phyloP scores from a whole-genome alignment of 192 early-diverging fungal species.

The Kappamyces sp. region DNA sequence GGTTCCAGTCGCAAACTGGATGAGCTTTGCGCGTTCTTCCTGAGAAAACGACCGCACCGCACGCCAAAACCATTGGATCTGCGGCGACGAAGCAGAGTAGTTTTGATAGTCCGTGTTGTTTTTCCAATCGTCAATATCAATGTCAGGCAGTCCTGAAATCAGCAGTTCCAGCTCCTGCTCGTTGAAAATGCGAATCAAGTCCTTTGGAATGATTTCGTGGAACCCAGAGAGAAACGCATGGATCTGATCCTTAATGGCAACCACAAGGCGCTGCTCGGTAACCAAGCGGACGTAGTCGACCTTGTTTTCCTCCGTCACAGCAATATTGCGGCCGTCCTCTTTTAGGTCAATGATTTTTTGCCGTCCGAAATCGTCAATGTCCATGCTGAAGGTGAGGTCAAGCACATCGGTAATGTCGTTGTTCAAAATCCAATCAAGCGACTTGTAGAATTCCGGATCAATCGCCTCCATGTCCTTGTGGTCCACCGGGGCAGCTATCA shows the following conservation, averaged over 20 bases:
- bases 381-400: conserved; percentile 90
- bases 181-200: conserved; percentile 94
- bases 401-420: conserved; percentile 94
- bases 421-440: conserved; percentile 94
- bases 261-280: conserved; percentile 83
- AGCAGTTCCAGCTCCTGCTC: conserved; percentile 98
- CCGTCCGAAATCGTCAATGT: conserved; percentile 90
- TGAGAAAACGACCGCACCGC: conserved; percentile 94
- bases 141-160: conserved; percentile 97
- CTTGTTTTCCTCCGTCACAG: conserved; percentile 95
- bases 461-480: conserved; percentile 97
- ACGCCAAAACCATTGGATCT: conserved; percentile 99
- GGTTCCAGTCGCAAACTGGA: conserved; percentile 97
- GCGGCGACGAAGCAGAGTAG: conserved; percentile 75
- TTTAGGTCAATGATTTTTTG: conserved; percentile 82
- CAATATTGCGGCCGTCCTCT: conserved; percentile 75
- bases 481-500: conserved; percentile 85
- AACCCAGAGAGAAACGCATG: conserved; percentile 88
- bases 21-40: conserved; percentile 93
- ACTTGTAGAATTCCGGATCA: conserved; percentile 95
- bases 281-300: conserved; percentile 91
- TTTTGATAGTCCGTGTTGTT: conserved; percentile 97
- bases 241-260: conserved; percentile 93
- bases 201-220: conserved; percentile 89
- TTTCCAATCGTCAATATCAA: conserved; percentile 99